phyloP scores from a whole-genome alignment of 305 asterid genomes.

The Rubia peregrina region DNA sequence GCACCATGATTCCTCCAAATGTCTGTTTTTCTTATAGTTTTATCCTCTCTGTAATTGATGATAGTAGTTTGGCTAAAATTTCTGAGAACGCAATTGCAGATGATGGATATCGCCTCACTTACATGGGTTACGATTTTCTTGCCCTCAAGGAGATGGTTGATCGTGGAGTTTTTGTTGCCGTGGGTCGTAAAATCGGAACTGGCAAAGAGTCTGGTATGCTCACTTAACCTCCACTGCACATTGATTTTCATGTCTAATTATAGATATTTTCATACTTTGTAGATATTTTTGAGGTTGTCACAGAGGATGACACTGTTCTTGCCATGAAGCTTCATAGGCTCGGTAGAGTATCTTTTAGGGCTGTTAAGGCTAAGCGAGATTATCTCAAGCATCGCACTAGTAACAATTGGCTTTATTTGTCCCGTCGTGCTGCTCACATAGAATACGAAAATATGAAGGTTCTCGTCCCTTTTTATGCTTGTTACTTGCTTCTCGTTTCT shows the following conservation, averaged over 20 bases:
- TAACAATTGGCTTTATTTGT: constrained; percentile 79
- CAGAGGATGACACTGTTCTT: constrained; percentile 81
- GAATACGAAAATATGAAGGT: constrained; percentile 97
- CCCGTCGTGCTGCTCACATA: constrained; percentile 93
- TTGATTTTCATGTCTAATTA: not conserved
- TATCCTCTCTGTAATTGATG: too few species aligned
- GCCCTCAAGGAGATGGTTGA: constrained; percentile 69
- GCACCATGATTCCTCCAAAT: constrained; percentile 91
- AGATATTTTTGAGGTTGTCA: constrained; percentile 94
- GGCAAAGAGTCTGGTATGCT: constrained; percentile 80
- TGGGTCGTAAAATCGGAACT: constrained; percentile 93
- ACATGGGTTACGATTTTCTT: constrained; percentile 92
- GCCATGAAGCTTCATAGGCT: constrained; percentile 96
- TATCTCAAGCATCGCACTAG: constrained; percentile 89
- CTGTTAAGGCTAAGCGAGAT: constrained; percentile 92
- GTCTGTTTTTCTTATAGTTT: constrained; percentile 17
- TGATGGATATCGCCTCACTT: constrained; percentile 91
- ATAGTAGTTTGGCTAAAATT: too few species aligned
- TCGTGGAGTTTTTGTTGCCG: constrained; percentile 78
- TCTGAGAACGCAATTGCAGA: constrained; percentile 24
- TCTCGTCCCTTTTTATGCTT: not conserved
- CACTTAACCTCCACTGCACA: not conserved
- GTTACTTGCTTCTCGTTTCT: not conserved
- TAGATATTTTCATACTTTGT: not conserved
- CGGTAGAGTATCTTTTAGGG: constrained; percentile 88